Conservation (phyloP, 306 rosid genomes). For the Prunus dulcis region DNA sequence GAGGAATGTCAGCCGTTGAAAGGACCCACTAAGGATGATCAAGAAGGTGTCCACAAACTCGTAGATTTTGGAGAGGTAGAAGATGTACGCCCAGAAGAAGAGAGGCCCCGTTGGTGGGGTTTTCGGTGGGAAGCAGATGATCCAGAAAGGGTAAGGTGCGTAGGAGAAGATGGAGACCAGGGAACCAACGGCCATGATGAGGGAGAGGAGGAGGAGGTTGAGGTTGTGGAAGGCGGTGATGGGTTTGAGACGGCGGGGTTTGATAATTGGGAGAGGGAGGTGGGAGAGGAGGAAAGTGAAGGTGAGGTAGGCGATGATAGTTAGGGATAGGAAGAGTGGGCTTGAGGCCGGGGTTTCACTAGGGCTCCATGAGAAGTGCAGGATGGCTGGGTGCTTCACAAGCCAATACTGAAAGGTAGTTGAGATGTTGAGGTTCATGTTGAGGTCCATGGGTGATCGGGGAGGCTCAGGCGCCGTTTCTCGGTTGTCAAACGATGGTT, state of each 20-base stretch:
- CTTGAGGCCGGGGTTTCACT: conserved; percentile 46
- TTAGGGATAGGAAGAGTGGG: conserved; percentile 39
- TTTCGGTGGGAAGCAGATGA: conserved; percentile 58
- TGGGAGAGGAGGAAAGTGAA: conserved; percentile 48
- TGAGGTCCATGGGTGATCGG: background rate
- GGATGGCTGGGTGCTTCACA: conserved; percentile 55
- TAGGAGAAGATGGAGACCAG: conserved; percentile 43
- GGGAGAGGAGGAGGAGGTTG: conserved; percentile 53
- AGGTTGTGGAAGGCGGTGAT: conserved; percentile 59
- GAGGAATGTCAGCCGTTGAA: conserved; percentile 72
- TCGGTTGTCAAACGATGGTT: no score
- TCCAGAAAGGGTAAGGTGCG: conserved; percentile 36
- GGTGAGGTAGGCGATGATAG: conserved; percentile 48
- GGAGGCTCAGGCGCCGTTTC: no score
- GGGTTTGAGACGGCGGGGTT: conserved; percentile 41
- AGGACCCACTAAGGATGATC: conserved; percentile 57
- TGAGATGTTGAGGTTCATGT: conserved; percentile 7
- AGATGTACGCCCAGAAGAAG: conserved; percentile 93
- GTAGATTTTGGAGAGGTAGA: conserved; percentile 80
- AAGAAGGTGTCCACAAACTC: conserved; percentile 74
- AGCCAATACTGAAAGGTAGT: conserved; percentile 45
- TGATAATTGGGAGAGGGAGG: conserved; percentile 22
- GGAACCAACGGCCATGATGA: conserved; percentile 55
- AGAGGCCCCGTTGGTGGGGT: conserved; percentile 69
- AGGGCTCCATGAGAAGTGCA: conserved; percentile 62